Evolutionary conservation across 345 rosid species (phyloP).

Genomic region (Hibiscus mutabilis): DNA sequence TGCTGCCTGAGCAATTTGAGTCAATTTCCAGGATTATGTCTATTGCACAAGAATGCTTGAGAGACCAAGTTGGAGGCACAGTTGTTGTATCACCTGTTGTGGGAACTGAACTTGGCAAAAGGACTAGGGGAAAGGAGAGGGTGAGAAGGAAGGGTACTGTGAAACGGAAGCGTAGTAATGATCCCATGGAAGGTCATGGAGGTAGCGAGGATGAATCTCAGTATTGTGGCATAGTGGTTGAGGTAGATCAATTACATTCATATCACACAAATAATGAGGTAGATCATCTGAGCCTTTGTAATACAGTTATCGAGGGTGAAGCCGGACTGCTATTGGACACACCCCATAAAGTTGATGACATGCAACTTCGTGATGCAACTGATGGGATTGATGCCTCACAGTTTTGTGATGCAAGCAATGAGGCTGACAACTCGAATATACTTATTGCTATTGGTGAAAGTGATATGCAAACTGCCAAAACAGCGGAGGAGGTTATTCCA

Average conservation of each 20-base stretch:
- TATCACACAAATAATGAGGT: constrained; percentile 26
- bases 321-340: constrained; percentile 28
- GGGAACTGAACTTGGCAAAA: constrained; percentile 54
- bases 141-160: constrained; percentile 67
- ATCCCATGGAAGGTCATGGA: constrained; percentile 48
- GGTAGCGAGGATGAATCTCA: constrained; percentile 50
- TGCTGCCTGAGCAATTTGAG: constrained; percentile 61
- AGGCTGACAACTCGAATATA: constrained; percentile 17
- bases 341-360: constrained; percentile 24
- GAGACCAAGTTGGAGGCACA: constrained; percentile 60
- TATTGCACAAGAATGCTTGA: constrained; percentile 75
- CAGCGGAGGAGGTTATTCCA: constrained; percentile 13
- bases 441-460: constrained; percentile 10
- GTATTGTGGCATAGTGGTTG: constrained; percentile 39
- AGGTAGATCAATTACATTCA: constrained; percentile 43
- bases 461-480: constrained; percentile 21
- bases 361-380: constrained; percentile 22
- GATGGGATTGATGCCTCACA: constrained; percentile 35
- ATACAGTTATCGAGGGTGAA: constrained; percentile 32
- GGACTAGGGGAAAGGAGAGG: constrained; percentile 71
- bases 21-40: constrained; percentile 60
- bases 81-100: constrained; percentile 25
- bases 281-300: constrained; percentile 27
- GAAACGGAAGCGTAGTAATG: constrained; percentile 59
- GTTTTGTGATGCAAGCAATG: constrained; percentile 30